Percentiles rank a stretch among this genome's conserved stretches.
These are phyloP conservation scores for Scedosporium boydii DNA, from an alignment of 2,329 filamentous ascomycete species.

Conservation along the genomic window DNA sequence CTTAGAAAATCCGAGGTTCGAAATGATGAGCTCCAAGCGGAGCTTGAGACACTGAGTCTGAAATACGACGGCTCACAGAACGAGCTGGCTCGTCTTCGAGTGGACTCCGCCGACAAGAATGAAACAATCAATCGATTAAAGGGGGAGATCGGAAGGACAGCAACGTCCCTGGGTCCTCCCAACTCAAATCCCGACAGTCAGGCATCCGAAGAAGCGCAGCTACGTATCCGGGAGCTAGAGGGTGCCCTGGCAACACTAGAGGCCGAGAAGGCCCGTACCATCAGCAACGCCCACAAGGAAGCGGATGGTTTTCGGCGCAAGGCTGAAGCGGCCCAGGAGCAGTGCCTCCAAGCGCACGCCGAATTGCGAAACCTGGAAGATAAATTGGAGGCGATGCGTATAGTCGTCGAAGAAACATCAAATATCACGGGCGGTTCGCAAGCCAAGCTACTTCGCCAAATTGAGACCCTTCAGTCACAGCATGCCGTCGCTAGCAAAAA, in stretches of 20 bases:
- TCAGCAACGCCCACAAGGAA: slow-evolving; percentile 53
- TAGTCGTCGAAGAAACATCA: slow-evolving; percentile 79
- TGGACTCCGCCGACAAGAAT: slow-evolving; percentile 54
- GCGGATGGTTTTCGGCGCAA: slow-evolving; percentile 65
- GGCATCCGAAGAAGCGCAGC: slow-evolving; percentile 47
- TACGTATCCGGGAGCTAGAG: slow-evolving; percentile 39
- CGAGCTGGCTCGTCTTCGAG: slow-evolving; percentile 47
- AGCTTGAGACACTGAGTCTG: slow-evolving; percentile 12
- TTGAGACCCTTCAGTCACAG: slow-evolving; percentile 92
- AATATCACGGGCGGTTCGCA: slow-evolving; percentile 74
- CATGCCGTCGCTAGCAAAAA: slow-evolving; percentile 92
- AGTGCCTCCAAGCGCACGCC: slow-evolving; percentile 64
- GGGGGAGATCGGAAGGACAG: slow-evolving; percentile 57
- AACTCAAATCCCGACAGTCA: slow-evolving; percentile 39
- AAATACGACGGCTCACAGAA: slow-evolving; percentile 18
- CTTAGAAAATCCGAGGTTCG: slow-evolving; percentile 24
- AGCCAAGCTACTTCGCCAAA: slow-evolving; percentile 81
- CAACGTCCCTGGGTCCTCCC: slow-evolving; percentile 55
- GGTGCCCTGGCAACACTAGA: slow-evolving; percentile 54
- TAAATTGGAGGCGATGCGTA: slow-evolving; percentile 80
- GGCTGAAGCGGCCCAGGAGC: slow-evolving; percentile 62
- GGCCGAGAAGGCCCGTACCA: slow-evolving; percentile 71
- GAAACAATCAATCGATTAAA: slow-evolving; percentile 59
- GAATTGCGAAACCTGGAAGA: slow-evolving; percentile 73
- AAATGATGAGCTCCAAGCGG: slow-evolving; percentile 24